Evolutionary conservation across 192 early-diverging fungal genomes (phyloP), one percentile per base, ranked within the genome.

Genomic region (Entomortierella beljakovae): DNA sequence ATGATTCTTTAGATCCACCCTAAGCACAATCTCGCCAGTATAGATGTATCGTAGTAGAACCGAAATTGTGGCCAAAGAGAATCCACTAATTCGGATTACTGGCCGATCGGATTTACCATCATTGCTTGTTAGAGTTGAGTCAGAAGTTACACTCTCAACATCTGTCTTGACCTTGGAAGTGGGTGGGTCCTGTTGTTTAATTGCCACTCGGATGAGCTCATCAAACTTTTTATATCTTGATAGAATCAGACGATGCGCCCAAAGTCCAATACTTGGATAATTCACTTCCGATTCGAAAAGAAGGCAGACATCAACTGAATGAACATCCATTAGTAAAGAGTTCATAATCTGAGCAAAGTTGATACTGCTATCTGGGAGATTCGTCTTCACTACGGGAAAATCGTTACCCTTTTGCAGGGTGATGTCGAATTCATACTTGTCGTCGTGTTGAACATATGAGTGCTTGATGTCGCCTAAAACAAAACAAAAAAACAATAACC

Each of bases 251-350:
- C 67, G 46, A 11, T 69, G 67, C 0, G 59, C 68, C 51, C 68
- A 70, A n/a, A 61, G 29, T 28, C 58, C 68, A 16, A 42, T 20
- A 6, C 61, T 34, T 3, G 51, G 46, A 51, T 32, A 61, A 10
- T 57, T 16, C 26, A 46, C 55, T 48, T 70, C 68, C 22, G 57
- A 13, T 2, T 49, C 40, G 29, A 61, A 61, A 29, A 70, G 51
- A 18, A 70, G 55, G 22, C 38, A 38, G 29, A 34, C 22, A 55
- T 70, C 51, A 10, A 61, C 59, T 9, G 68, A 70, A 15, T 61
- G 26, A 6, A 38, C n/a, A 10, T 70, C 58, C 0, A 16, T 28
- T n/a, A 70, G 58, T 25, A 70, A 40, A 0, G 25, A 25, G 18
- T 28, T 10, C 58, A 70, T 70, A 38, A 32, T 29, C 0, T 61